A percentile compares a stretch with the other conserved stretches of the same genome.
These are phyloP conservation scores for Phaeosphaeria sp. DNA, from an alignment of 2,329 filamentous ascomycete genomes.

Conservation along the genomic window DNA sequence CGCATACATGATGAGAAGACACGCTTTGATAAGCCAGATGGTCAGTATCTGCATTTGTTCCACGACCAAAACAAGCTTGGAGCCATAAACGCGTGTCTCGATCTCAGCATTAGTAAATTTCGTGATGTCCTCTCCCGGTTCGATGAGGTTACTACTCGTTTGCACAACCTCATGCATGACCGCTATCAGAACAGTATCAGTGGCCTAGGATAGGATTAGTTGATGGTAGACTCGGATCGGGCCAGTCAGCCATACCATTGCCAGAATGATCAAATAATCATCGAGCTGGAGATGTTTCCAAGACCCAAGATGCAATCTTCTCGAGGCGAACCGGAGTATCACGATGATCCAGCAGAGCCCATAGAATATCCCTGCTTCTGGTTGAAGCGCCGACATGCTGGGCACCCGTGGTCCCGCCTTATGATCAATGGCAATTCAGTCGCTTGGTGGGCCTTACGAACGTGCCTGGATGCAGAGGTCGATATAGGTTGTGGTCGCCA, in stretches of 20 bases:
- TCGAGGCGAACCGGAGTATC: slow-evolving; percentile 34
- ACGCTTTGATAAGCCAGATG: slow-evolving; percentile 61
- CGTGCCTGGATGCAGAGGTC: neutral
- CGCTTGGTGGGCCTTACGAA: neutral
- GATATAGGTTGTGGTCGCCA: neutral
- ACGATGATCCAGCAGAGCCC: slow-evolving; percentile 44
- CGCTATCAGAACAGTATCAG: slow-evolving; percentile 43
- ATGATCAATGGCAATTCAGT: neutral
- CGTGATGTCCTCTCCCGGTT: slow-evolving; percentile 39
- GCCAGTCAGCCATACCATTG: slow-evolving; percentile 35
- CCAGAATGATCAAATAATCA: slow-evolving; percentile 45
- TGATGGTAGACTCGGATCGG: neutral
- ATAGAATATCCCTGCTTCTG: slow-evolving; percentile 45
- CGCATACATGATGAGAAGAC: slow-evolving; percentile 61
- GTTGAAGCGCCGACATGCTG: slow-evolving; percentile 40
- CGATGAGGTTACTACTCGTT: slow-evolving; percentile 46
- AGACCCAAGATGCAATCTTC: slow-evolving; percentile 37
- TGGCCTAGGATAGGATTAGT: slow-evolving; percentile 26
- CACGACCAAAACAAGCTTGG: slow-evolving; percentile 61
- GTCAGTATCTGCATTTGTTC: slow-evolving; percentile 61
- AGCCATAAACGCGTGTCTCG: slow-evolving; percentile 57
- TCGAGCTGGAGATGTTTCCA: slow-evolving; percentile 45
- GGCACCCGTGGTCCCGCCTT: slow-evolving; percentile 3
- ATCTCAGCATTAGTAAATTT: slow-evolving; percentile 47
- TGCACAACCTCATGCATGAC: slow-evolving; percentile 41